These are phyloP conservation scores for Schrenkiella parvula DNA, from an alignment of 345 rosid species.

Conservation along the genomic window DNA sequence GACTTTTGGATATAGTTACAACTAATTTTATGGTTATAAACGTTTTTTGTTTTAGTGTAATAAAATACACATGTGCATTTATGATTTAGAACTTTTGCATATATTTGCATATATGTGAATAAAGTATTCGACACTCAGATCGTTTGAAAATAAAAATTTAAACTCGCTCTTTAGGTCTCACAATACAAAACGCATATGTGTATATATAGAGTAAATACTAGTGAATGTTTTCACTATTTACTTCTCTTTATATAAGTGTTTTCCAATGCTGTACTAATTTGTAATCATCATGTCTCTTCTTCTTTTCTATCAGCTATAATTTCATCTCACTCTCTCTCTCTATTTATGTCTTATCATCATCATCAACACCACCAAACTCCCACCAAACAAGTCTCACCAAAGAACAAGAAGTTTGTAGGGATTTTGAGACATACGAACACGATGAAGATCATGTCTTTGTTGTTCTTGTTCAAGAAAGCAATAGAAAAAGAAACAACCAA, in stretches of 20 bases:
- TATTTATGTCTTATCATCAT: background rate
- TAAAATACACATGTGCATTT: too few relatives aligned
- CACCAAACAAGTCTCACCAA: constrained; percentile 12
- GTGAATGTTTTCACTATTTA: background rate
- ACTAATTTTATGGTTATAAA: too few relatives aligned
- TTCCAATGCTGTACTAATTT: background rate
- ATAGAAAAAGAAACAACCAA: background rate
- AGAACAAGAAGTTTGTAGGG: background rate
- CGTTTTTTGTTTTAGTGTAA: too few relatives aligned
- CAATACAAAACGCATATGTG: too few relatives aligned
- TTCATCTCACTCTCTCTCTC: background rate
- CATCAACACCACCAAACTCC: constrained; percentile 15
- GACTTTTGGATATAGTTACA: too few relatives aligned
- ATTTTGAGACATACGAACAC: background rate
- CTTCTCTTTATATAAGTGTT: background rate
- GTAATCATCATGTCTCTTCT: constrained; percentile 25
- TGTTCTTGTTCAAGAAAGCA: background rate
- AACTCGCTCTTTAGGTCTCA: too few relatives aligned
- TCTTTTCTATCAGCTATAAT: constrained; percentile 1
- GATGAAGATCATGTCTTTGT: background rate
- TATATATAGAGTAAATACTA: background rate
- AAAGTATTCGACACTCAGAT: background rate
- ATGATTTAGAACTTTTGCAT: too few relatives aligned
- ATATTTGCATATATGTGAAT: too few relatives aligned
- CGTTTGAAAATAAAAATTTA: background rate